A percentile compares a stretch with the other conserved stretches of the same genome.
Conservation (phyloP, 2,329 filamentous ascomycete species). For the Neonectria ditissima region DNA sequence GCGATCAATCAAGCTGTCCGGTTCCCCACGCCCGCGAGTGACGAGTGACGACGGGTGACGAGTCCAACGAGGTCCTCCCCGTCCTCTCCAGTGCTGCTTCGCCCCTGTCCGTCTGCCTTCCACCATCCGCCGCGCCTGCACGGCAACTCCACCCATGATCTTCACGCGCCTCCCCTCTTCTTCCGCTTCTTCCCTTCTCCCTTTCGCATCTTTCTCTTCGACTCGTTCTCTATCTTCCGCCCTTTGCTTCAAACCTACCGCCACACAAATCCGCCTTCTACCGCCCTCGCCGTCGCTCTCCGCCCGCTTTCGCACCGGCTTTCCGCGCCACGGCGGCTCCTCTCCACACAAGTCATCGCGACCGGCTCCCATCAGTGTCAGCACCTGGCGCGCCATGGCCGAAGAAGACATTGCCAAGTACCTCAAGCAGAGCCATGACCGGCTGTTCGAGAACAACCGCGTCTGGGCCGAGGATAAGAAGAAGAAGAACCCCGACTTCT, state of each 20-base stretch:
- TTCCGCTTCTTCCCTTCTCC: conserved; percentile 28
- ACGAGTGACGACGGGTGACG: not conserved
- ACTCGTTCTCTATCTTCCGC: not conserved
- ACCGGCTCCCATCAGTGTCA: conserved; percentile 22
- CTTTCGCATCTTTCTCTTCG: conserved; percentile 7
- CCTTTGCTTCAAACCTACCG: not conserved
- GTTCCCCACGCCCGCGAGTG: not conserved
- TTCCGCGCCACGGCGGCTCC: conserved; percentile 18
- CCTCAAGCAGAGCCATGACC: conserved; percentile 72
- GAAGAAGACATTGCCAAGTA: conserved; percentile 63
- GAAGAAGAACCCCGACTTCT: conserved; percentile 72
- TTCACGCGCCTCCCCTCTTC: conserved; percentile 37
- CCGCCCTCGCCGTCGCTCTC: conserved; percentile 6
- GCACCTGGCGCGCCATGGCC: conserved; percentile 47
- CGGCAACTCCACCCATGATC: conserved; percentile 35
- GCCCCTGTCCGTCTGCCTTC: not conserved
- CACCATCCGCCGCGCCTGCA: conserved; percentile 1
- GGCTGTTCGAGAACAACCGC: conserved; percentile 76
- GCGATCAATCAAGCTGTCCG: not conserved
- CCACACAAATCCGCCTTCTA: conserved; percentile 3
- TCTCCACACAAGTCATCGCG: conserved; percentile 6
- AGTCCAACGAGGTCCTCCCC: not conserved
- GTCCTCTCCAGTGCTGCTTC: not conserved
- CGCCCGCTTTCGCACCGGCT: conserved; percentile 26
- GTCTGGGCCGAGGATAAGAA: conserved; percentile 72